These are phyloP conservation scores for Verticillium nubilum DNA, from an alignment of 2,329 filamentous ascomycete species.

Conservation along the genomic window DNA sequence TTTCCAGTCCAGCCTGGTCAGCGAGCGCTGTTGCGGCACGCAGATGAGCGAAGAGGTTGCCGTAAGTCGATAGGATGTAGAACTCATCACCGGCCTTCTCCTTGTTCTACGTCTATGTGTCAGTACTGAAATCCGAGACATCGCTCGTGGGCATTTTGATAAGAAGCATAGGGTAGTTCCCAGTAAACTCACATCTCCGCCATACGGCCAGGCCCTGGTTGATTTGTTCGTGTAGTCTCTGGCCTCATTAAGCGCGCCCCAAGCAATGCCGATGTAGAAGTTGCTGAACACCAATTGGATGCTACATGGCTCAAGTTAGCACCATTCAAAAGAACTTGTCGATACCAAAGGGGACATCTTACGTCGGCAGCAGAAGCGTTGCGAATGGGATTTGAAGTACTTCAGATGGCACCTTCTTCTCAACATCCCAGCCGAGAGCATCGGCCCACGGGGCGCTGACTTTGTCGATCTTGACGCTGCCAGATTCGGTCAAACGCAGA, in stretches of 20 bases:
- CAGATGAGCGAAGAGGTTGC: conserved; percentile 57
- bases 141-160: too few relatives aligned
- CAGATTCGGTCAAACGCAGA: conserved; percentile 58
- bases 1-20: conserved; percentile 46
- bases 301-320: conserved; percentile 16
- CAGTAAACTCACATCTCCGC: conserved; percentile 43
- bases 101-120: too few relatives aligned
- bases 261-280: conserved; percentile 59
- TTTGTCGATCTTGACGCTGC: conserved; percentile 54
- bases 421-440: conserved; percentile 54
- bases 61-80: conserved; percentile 60
- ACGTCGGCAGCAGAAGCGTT: conserved; percentile 54
- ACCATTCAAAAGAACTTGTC: background rate
- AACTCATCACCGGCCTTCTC: conserved; percentile 40
- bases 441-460: conserved; percentile 53
- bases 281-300: conserved; percentile 64
- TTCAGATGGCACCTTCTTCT: conserved; percentile 38
- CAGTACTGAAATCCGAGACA: too few relatives aligned
- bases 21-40: conserved; percentile 54
- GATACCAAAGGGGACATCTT: conserved; percentile 9
- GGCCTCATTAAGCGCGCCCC: conserved; percentile 50
- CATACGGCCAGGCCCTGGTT: conserved; percentile 60
- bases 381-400: conserved; percentile 40
- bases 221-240: conserved; percentile 48
- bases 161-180: rapidly evolving